A percentile compares a stretch with the other conserved stretches of the same genome.
phyloP scores from a whole-genome alignment of 2,329 filamentous ascomycete genomes.

The Biscogniauxia mediterranea region DNA sequence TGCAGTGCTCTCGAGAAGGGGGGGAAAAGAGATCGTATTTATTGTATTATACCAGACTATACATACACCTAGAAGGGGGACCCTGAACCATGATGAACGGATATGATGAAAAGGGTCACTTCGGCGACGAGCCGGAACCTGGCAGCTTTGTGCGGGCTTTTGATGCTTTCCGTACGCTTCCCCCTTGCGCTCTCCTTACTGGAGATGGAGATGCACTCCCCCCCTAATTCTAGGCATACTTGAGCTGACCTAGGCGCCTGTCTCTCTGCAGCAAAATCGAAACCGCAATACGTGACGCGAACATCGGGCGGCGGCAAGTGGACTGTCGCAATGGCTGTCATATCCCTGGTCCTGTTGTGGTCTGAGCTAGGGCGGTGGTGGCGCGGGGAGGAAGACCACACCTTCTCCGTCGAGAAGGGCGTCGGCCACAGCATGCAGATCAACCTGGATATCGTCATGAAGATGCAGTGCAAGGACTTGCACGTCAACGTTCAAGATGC shows the following conservation, averaged over 20 bases:
- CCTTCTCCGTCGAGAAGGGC: conserved; percentile 91
- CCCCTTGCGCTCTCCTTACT: not conserved
- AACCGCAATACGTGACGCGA: conserved; percentile 84
- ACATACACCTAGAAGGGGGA: not conserved
- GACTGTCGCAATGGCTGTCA: conserved; percentile 76
- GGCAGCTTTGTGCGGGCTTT: conserved; percentile 77
- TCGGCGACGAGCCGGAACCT: conserved; percentile 74
- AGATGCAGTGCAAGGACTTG: conserved; percentile 84
- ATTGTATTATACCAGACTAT: too few relatives aligned
- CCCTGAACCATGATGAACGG: conserved; percentile 65
- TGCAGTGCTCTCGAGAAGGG: conserved; percentile 18
- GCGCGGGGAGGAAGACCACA: conserved; percentile 78
- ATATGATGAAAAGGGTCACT: conserved; percentile 62
- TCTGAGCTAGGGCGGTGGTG: conserved; percentile 82
- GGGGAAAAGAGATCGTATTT: not conserved
- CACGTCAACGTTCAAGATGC: conserved; percentile 98
- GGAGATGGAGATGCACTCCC: too few relatives aligned
- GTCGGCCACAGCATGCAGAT: conserved; percentile 85
- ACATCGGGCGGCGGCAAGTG: conserved; percentile 89
- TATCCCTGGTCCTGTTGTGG: conserved; percentile 74
- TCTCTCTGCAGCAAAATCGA: conserved; percentile 74
- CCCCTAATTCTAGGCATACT: too few relatives aligned
- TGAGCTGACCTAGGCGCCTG: conserved; percentile 20
- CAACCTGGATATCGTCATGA: conserved; percentile 90
- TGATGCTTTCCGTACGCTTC: conserved; percentile 81